Conservation (phyloP, 176 grass and related monocot species). For the Echinochloa phyllopogon region DNA sequence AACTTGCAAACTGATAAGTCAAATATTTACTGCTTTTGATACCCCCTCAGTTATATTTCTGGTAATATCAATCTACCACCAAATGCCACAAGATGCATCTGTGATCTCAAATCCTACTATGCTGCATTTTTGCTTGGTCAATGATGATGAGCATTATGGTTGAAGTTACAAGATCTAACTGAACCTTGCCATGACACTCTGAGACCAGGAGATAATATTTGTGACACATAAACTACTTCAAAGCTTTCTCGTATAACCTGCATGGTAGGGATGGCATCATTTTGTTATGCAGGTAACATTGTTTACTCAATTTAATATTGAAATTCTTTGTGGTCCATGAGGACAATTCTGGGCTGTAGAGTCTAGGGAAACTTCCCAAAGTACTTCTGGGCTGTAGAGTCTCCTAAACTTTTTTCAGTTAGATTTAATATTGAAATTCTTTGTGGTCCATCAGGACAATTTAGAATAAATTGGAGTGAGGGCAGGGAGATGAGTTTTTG, state of each 20-base stretch:
- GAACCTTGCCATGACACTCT: conserved; percentile 39
- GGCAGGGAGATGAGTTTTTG: neutral
- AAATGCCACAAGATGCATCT: conserved; percentile 8
- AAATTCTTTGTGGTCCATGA: neutral
- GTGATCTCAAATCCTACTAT: neutral
- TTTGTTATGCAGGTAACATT: conserved; percentile 12
- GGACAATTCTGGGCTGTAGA: too few relatives aligned
- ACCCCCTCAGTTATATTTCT: neutral
- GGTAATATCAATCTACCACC: conserved; percentile 10
- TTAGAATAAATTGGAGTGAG: neutral
- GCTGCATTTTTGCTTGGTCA: conserved; percentile 20
- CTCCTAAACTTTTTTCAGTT: neutral
- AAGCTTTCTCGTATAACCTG: conserved; percentile 14
- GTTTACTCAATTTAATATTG: conserved; percentile 24
- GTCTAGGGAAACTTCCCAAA: too few relatives aligned
- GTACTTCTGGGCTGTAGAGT: too few relatives aligned
- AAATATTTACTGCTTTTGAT: conserved; percentile 22
- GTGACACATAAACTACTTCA: neutral
- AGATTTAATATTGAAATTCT: neutral
- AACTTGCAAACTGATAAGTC: neutral
- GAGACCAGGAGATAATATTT: conserved; percentile 37
- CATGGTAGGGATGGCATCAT: neutral
- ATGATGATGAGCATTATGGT: conserved; percentile 42
- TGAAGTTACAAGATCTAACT: conserved; percentile 27
- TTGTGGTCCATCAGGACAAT: neutral